Conservation (phyloP, 306 rosid genomes). For the Cucumis sativus region Cucumber_9930_V3 NC_026657.2:29465501-29466000, state of each 20-base stretch:
- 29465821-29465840: constrained; percentile 15
- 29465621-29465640: not conserved
- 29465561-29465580: constrained; percentile 11
- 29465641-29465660: not conserved
- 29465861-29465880: not conserved
- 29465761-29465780: constrained; percentile 8
- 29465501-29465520: constrained; percentile 4
- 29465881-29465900: not conserved
- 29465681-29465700: not conserved
- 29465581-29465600: not conserved
- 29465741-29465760: not conserved
- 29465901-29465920: not conserved
- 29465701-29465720: constrained; percentile 16
- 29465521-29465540: constrained; percentile 15
- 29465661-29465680: not conserved
- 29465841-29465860: constrained; percentile 5
- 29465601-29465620: not conserved
- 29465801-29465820: constrained; percentile 14
- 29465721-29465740: not conserved
- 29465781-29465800: constrained; percentile 4
- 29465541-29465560: constrained; percentile 10
- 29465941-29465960: not conserved
- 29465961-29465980: constrained; percentile 4
- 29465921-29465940: not conserved
- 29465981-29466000: not conserved